These are phyloP conservation scores for Solanum rostratum DNA, from an alignment of 257 asterid genomes.

Conservation along the genomic window DNA sequence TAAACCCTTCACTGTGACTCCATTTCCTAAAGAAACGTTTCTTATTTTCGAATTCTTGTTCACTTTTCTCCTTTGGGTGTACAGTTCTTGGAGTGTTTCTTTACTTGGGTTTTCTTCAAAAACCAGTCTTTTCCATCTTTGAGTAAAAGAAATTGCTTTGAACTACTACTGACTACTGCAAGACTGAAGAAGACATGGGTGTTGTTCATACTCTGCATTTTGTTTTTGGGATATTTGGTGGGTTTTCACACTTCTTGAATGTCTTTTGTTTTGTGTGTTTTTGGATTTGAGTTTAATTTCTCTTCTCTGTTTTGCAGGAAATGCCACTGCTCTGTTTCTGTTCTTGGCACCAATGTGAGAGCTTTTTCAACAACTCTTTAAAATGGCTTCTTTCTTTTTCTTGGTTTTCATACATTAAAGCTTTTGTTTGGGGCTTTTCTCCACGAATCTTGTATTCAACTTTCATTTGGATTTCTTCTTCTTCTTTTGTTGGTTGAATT, in stretches of 20 bases:
- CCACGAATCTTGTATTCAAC: neutral
- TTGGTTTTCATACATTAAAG: neutral
- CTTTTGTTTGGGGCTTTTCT: neutral
- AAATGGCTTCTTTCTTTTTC: neutral
- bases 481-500: neutral
- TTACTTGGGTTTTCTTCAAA: slow-evolving; percentile 3
- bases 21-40: neutral
- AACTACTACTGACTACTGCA: neutral
- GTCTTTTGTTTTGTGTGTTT: neutral
- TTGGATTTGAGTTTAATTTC: neutral
- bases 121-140: neutral
- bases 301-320: slow-evolving; percentile 33
- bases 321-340: slow-evolving; percentile 66
- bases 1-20: neutral
- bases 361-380: neutral
- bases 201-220: slow-evolving; percentile 40
- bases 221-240: slow-evolving; percentile 56
- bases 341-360: slow-evolving; percentile 83
- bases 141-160: neutral
- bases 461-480: neutral
- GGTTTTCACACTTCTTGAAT: slow-evolving; percentile 1
- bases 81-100: neutral
- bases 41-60: neutral
- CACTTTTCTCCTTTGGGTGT: neutral
- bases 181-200: neutral